Percentiles rank a stretch among this genome's conserved stretches.
These are phyloP conservation scores for Saturnispora ahearnii DNA, from an alignment of 805 yeast species.

Conservation along the genomic window DNA sequence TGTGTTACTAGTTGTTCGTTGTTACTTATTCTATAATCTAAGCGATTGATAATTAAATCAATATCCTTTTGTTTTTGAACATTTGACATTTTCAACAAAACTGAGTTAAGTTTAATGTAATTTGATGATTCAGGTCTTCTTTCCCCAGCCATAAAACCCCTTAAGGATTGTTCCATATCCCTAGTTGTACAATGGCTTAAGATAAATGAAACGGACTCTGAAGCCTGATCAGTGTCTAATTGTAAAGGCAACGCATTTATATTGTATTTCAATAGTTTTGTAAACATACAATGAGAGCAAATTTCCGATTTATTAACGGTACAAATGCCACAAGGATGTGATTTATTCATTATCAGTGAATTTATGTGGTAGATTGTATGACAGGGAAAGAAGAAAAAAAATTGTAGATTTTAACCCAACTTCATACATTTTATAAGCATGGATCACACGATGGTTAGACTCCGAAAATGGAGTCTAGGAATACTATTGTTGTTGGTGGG, in stretches of 20 bases:
- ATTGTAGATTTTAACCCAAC: too few relatives aligned
- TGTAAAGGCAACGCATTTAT: not conserved
- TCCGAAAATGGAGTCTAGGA: not conserved
- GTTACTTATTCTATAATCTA: not conserved
- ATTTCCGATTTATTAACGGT: not conserved
- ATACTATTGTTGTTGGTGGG: not conserved
- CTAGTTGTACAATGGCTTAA: not conserved
- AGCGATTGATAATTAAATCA: not conserved
- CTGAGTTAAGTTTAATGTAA: not conserved
- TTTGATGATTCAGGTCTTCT: not conserved
- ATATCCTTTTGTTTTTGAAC: not conserved
- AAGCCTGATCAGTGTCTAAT: not conserved
- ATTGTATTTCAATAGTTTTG: not conserved
- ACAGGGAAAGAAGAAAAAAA: not conserved
- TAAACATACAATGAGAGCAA: not conserved
- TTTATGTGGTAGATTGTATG: not conserved
- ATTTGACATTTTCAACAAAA: constrained; percentile 5
- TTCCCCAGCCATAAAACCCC: not conserved
- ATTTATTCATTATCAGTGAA: not conserved
- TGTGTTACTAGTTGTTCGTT: not conserved
- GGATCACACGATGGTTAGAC: not conserved
- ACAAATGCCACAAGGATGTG: not conserved
- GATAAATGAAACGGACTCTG: not conserved
- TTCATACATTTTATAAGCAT: too few relatives aligned
- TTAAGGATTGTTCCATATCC: not conserved